These are phyloP conservation scores for Microcos paniculata DNA, from an alignment of 345 rosid species.

Conservation along the genomic window DNA sequence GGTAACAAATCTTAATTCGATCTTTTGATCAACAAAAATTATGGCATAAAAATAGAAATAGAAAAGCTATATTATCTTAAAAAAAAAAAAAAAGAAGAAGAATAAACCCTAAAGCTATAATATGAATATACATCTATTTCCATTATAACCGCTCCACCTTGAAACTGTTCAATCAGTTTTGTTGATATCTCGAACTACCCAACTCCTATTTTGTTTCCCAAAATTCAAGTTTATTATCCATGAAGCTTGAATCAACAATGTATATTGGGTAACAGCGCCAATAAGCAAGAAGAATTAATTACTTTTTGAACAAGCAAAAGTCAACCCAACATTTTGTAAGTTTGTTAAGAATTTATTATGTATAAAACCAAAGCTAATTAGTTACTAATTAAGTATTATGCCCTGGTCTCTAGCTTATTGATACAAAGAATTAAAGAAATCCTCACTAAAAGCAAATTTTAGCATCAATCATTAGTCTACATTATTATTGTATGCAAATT, in stretches of 20 bases:
- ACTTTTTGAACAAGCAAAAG: neutral
- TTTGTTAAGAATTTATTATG: neutral
- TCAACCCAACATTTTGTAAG: conserved; percentile 4
- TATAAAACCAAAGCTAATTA: neutral
- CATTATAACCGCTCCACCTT: neutral
- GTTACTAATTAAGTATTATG: no score
- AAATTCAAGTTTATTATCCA: conserved; percentile 1
- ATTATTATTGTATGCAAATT: conserved; percentile 13
- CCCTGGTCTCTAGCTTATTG: neutral
- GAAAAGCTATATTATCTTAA: no score
- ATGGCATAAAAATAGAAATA: no score
- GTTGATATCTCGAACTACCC: neutral
- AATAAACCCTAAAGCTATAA: neutral
- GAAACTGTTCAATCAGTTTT: neutral
- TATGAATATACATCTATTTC: neutral
- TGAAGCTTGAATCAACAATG: neutral
- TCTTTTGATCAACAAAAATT: no score
- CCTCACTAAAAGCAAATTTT: neutral
- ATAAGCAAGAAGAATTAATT: neutral
- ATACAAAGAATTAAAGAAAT: neutral
- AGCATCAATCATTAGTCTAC: conserved; percentile 19
- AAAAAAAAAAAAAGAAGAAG: no score
- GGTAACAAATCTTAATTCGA: no score
- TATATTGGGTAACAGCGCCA: neutral
- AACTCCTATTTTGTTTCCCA: neutral